phyloP scores from a whole-genome alignment of 1,284 basidiomycete genomes.

The Sanghuangporus sanghuang region DNA sequence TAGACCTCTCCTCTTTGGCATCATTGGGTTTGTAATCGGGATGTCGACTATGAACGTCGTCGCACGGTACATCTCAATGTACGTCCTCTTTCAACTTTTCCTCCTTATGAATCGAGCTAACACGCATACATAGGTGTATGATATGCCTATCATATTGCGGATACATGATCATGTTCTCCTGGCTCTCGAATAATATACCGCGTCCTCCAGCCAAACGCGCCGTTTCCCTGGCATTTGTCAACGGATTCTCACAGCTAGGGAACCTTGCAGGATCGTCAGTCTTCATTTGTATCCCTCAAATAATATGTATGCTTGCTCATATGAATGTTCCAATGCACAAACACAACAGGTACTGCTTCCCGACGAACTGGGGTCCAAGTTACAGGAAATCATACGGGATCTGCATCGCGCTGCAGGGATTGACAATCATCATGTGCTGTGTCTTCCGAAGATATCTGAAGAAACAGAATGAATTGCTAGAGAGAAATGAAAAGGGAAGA shows the following conservation, averaged over 20 bases:
- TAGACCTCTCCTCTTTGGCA: constrained; percentile 29
- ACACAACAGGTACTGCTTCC: constrained; percentile 33
- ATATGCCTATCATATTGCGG: constrained; percentile 32
- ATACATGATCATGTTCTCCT: constrained; percentile 32
- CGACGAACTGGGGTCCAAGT: constrained; percentile 34
- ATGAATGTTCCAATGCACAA: neutral
- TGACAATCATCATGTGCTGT: constrained; percentile 42
- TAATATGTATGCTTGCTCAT: no score
- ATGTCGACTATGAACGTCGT: constrained; percentile 34
- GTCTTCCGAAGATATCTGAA: constrained; percentile 39
- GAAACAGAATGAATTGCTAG: constrained; percentile 30
- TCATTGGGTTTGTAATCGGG: constrained; percentile 38
- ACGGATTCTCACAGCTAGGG: constrained; percentile 27
- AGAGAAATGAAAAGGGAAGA: constrained; percentile 27
- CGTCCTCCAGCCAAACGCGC: constrained; percentile 34
- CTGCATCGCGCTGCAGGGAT: constrained; percentile 37
- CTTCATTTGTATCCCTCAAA: neutral
- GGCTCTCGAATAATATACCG: constrained; percentile 28
- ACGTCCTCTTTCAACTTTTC: constrained; percentile 6
- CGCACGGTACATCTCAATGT: constrained; percentile 36
- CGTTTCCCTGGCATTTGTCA: constrained; percentile 34
- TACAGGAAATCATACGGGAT: constrained; percentile 40
- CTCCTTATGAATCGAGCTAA: neutral
- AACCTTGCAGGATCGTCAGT: constrained; percentile 31
- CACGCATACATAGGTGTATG: constrained; percentile 21